These are phyloP conservation scores for Chamaenerion angustifolium DNA, from an alignment of 345 rosid species.

Conservation along the genomic window DNA sequence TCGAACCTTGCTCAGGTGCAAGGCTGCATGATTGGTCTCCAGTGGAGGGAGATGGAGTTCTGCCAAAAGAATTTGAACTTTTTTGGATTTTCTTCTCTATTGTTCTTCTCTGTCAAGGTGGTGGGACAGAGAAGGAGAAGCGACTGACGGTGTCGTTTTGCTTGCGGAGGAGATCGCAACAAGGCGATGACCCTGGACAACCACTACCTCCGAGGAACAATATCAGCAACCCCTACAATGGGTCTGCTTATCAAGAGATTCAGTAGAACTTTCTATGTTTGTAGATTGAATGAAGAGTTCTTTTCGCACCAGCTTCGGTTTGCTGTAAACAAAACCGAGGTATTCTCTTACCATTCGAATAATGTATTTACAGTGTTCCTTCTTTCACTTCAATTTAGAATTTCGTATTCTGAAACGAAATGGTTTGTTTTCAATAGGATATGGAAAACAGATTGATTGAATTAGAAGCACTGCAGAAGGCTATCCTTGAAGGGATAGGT, in stretches of 20 bases:
- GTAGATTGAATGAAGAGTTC: constrained; percentile 55
- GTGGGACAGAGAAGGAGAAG: no score
- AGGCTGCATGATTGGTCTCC: no score
- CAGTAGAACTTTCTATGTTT: neutral
- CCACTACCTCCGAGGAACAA: no score
- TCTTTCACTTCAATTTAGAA: neutral
- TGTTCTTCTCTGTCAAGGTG: no score
- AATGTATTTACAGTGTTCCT: neutral
- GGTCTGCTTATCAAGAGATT: no score
- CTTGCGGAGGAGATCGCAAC: neutral
- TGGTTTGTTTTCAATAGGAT: constrained; percentile 24
- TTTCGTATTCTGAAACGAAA: neutral
- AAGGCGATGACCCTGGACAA: no score
- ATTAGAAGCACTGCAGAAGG: constrained; percentile 78
- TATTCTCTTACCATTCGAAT: constrained; percentile 7
- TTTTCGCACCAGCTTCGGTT: constrained; percentile 70
- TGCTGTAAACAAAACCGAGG: constrained; percentile 78
- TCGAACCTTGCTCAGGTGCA: no score
- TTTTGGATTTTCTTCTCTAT: no score
- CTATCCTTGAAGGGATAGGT: constrained; percentile 84
- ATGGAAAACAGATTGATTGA: constrained; percentile 68
- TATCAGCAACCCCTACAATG: no score
- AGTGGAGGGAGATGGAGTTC: no score
- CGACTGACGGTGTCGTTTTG: neutral
- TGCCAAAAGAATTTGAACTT: no score